Base-by-base conservation (phyloP, 2,329 filamentous ascomycete genomes). In the Phaeosphaeriaceae sp. region DNA sequence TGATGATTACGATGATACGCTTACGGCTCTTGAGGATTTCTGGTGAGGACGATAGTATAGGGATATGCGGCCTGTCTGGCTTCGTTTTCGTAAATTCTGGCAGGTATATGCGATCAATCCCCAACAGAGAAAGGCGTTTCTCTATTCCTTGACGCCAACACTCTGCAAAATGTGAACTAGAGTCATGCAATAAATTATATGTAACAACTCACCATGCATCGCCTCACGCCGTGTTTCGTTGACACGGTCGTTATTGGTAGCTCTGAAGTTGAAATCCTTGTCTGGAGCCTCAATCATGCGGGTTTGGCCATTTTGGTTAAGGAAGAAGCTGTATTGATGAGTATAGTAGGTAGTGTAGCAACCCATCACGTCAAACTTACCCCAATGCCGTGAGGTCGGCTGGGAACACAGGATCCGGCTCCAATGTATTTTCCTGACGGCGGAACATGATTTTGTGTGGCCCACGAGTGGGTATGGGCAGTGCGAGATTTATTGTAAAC, bases 221-320 rank as follows among this genome's bases (percentile, higher is more conserved):
- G 86, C 74, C 54, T 78, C 74, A 33, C 87, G 82, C 63, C 91
- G 90, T 16, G 87, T 79, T 33, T 87, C 82, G 70, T 96, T 96
- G 74, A 87, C 81, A 30, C 91, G 86, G n/a, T 83, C 78, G 71
- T 91, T 92, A 60, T 84, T 86, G 68, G 83, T 87, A 44, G 89
- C 73, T 68, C 85, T 87, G 79, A 82, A 96, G 60, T 89, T 83
- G 77, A 90, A 96, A 66, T 86, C 87, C 57, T 82, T 78, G 21
- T 87, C 80, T 0, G 88, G 86, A 29, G 90, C 77, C 17, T 82
- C 77, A 46, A 89, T 87, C 52, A 80, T 86, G 39, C 89, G 86
- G 53, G 96, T 83, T 64, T 93, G 85, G 59, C 93, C 90, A 0
- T 85, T 73, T 0, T 86, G 80, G 60, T 90, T 92, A 74, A 96